phyloP scores from a whole-genome alignment of 768 basidiomycete genomes.

The Hericium alpestre region DNA sequence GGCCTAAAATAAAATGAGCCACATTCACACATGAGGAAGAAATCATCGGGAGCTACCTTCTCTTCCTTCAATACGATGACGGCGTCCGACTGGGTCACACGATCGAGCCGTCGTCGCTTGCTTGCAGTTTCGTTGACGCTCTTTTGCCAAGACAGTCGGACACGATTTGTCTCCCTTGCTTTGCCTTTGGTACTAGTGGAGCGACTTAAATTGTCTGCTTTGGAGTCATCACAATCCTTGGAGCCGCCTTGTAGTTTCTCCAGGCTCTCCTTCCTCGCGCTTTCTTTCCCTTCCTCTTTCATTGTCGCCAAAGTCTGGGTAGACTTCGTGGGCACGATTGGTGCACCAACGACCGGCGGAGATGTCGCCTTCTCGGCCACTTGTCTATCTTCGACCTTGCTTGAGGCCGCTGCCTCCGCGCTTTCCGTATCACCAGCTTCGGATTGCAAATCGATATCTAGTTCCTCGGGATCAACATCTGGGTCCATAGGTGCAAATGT shows the following conservation, averaged over 20 bases:
- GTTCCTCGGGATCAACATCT: constrained; percentile 35
- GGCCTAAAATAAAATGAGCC: constrained; percentile 33
- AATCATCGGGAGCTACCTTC: constrained; percentile 33
- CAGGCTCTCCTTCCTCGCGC: constrained; percentile 33
- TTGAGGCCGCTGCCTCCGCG: too few relatives aligned
- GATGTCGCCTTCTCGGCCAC: constrained; percentile 7
- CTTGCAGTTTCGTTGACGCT: background rate
- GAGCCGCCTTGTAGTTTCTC: constrained; percentile 43
- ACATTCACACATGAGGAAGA: background rate
- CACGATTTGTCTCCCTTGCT: constrained; percentile 5
- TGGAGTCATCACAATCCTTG: background rate
- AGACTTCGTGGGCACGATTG: too few relatives aligned
- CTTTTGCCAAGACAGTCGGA: constrained; percentile 6
- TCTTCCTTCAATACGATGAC: constrained; percentile 88
- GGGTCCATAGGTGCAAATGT: constrained; percentile 50
- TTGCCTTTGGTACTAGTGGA: constrained; percentile 12
- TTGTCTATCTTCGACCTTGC: background rate
- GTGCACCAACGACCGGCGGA: background rate
- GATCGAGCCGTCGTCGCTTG: constrained; percentile 5
- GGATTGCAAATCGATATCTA: constrained; percentile 22
- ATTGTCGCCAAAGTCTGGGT: constrained; percentile 26
- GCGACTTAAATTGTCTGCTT: constrained; percentile 2
- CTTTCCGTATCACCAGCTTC: background rate
- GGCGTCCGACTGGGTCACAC: constrained; percentile 49
- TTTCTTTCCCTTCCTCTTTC: constrained; percentile 17